Base-by-base conservation (phyloP, 2,329 filamentous ascomycete species). In the Myrmaecium sp. region DNA sequence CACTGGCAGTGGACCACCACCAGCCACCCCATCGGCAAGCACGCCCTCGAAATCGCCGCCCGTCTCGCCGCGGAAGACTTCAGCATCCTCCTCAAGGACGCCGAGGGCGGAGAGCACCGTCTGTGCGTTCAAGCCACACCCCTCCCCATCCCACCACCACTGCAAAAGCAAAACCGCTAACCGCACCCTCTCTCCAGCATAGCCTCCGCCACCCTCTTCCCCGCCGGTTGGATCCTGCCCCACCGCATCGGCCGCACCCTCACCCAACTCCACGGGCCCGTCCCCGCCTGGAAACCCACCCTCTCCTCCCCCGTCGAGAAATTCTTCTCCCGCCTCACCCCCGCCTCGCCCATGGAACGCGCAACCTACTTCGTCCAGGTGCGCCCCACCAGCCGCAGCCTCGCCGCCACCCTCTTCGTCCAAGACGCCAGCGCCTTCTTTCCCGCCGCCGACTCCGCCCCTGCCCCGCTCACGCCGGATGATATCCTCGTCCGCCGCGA, bases 21-120 rank as follows among this genome's bases (percentile, higher is more conserved):
- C n/a, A n/a, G n/a, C n/a, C n/a, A n/a, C n/a, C n/a, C n/a, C n/a
- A n/a, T n/a, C n/a, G n/a, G n/a, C n/a, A n/a, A n/a, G 5, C 51
- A 58, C 25, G 58, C 62, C 2, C 41, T 66, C n/a, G 63, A 65
- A 31, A 43, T 58, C 9, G 58, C 57, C 6, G 61, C 60, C 0
- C 48, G 60, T 25, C 41, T 67, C 11, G 54, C 55, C 2, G 58
- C 58, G 54, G 62, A 66, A 37, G 63, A 67, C 32, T 52, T 66
- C 30, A 63, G 54, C 26, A 48, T 68, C 19, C 35, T 66, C 19
- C 45, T 57, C 31, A 53, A 53, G 33, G 38, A 49, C 25, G 51
- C 55, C 8, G 53, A 52, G 12, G 57, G 57, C 5, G 53, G 49
- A 6, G 51, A 60, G 30, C 60, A 62, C 33, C 56, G 57, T 28